Base-by-base conservation (phyloP, 352 stramenopile species). In the Plasmopara viticola region DNA sequence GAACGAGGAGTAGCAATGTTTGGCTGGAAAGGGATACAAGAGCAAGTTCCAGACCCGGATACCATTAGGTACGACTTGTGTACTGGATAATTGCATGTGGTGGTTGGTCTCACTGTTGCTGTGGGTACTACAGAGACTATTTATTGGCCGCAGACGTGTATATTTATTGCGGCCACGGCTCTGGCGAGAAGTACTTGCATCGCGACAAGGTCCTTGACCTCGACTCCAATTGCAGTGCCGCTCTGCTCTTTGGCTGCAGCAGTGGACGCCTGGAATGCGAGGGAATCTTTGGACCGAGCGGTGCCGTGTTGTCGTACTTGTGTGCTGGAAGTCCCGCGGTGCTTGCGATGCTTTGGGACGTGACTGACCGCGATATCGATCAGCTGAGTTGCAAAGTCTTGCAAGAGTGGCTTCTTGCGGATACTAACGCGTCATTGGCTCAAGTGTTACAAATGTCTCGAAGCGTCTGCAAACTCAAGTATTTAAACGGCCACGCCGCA, bases 321-420 rank as follows among this genome's bases (percentile, higher is more conserved):
- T 68, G 70, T 18, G 87, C 87, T 31, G 94, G 94, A 6, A 91
- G 90, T 38, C 88, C 92, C 0, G 94, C 85, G 5, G 95, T 99
- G n/a, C 75, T 99, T 17, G 96, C 90, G 13, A 99, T 99, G 84
- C 76, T 99, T 10, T 99, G 97, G 97, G 97, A 99, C 68, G 96
- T 99, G 13, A 99, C 96, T 20, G 97, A 99, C 65, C 81, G 86
- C 51, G 97, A 99, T 68, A 97, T 99, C 57, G 97, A 99, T 70
- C 76, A 95, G n/a, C 59, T 96, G 33, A 87, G 85, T 59, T 58
- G 78, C 33, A 58, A 70, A 1, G 64, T 94, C 20, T 51, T 95
- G 2, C 51, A 68, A 31, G 62, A 77, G 9, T 89, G 75, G 81
- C 66, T 90, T 33, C 17, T 97, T 73, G 43, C 74, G 44, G 51